phyloP scores from a whole-genome alignment of 495 filamentous ascomycete genomes.

The Neurospora tetrasperma region DNA sequence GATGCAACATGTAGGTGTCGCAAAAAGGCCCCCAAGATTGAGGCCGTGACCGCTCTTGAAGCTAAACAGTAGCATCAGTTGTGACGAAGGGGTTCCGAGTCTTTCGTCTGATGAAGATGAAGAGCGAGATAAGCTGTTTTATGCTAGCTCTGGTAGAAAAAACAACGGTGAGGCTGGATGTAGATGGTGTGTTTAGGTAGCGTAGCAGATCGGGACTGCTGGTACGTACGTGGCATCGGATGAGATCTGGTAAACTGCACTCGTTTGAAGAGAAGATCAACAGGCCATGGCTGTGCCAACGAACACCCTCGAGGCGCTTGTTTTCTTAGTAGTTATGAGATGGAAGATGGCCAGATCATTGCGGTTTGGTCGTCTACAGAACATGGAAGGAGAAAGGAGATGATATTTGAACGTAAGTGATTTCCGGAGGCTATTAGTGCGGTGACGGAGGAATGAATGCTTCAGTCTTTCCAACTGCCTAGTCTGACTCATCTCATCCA shows the following conservation, averaged over 20 bases:
- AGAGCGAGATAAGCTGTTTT: background rate
- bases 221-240: background rate
- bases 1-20: background rate
- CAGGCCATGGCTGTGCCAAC: too few relatives aligned
- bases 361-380: background rate
- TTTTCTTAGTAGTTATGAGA: background rate
- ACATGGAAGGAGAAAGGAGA: background rate
- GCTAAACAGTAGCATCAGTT: background rate
- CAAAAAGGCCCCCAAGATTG: background rate
- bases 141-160: background rate
- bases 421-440: background rate
- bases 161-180: background rate
- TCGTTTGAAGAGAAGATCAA: too few relatives aligned
- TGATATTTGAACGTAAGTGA: background rate
- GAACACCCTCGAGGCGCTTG: too few relatives aligned
- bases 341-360: background rate
- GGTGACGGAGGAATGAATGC: background rate
- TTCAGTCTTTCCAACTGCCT: too few relatives aligned
- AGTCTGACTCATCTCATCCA: too few relatives aligned
- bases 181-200: background rate
- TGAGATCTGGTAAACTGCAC: background rate
- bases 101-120: background rate
- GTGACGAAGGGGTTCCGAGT: background rate
- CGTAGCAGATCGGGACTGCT: background rate
- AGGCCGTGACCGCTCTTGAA: background rate